phyloP scores from a whole-genome alignment of 306 rosid species.

The Parietaria judaica region DNA sequence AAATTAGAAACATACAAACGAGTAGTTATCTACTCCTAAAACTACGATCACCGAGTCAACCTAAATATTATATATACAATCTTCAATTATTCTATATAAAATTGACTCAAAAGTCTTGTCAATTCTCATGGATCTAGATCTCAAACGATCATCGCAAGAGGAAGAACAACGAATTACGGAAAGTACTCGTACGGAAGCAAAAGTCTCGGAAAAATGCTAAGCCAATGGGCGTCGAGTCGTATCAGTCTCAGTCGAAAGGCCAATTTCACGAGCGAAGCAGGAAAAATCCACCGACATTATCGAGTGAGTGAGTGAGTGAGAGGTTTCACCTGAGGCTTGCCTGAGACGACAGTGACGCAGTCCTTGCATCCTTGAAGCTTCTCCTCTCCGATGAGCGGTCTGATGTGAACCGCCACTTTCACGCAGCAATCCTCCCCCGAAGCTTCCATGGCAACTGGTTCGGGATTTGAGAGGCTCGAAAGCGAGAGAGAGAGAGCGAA shows the following conservation, averaged over 20 bases:
- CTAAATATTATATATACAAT: too few species aligned
- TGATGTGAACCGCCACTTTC: slow-evolving; percentile 88
- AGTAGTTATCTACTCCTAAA: not conserved
- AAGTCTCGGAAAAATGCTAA: not conserved
- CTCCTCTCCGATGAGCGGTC: slow-evolving; percentile 92
- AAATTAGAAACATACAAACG: slow-evolving; percentile 10
- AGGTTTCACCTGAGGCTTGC: slow-evolving; percentile 86
- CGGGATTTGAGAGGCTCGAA: slow-evolving; percentile 10
- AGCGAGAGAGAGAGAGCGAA: slow-evolving; percentile 1
- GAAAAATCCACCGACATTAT: not conserved
- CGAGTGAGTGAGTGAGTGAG: not conserved
- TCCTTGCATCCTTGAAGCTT: slow-evolving; percentile 93
- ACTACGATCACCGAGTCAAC: slow-evolving; percentile 15
- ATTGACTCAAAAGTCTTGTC: slow-evolving; percentile 3
- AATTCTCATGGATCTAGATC: slow-evolving; percentile 34
- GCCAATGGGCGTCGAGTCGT: slow-evolving; percentile 9
- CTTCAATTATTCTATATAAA: not conserved
- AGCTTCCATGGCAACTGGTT: slow-evolving; percentile 44
- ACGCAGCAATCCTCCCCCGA: slow-evolving; percentile 80
- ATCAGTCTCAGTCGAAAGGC: not conserved
- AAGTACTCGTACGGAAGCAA: not conserved
- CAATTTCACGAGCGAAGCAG: not conserved
- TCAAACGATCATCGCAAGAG: slow-evolving; percentile 9
- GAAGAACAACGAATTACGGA: not conserved
- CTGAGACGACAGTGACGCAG: slow-evolving; percentile 77